These are phyloP conservation scores for Colletotrichum viniferum DNA, from an alignment of 2,329 filamentous ascomycete genomes.

Conservation along the genomic window DNA sequence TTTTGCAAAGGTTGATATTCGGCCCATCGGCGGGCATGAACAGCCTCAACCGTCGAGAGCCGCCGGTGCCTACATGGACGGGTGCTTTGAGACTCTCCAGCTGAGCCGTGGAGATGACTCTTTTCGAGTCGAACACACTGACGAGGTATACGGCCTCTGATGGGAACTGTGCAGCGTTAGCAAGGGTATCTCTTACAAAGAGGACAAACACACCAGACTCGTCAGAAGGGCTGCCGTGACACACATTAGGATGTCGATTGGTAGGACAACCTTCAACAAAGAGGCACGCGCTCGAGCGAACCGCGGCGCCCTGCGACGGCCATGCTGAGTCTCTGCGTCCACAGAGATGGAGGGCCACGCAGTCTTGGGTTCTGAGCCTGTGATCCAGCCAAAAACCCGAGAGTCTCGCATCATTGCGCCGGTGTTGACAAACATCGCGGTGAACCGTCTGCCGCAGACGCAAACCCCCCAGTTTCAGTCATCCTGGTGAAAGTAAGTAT, in stretches of 20 bases:
- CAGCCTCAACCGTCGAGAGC: constrained; percentile 33
- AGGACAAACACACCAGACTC: background rate
- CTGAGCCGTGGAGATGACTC: background rate
- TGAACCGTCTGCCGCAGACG: background rate
- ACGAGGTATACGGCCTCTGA: background rate
- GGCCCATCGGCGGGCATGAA: constrained; percentile 43
- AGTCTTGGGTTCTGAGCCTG: background rate
- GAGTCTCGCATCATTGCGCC: background rate
- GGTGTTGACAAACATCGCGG: background rate
- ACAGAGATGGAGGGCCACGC: background rate
- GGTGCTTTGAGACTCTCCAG: background rate
- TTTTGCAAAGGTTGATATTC: constrained; percentile 41
- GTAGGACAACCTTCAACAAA: background rate
- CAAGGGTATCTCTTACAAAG: no score
- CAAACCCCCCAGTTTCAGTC: background rate
- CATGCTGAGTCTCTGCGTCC: background rate
- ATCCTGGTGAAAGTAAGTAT: background rate
- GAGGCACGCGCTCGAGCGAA: background rate
- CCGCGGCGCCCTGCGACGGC: background rate
- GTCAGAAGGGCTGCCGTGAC: background rate
- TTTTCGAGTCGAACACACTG: background rate
- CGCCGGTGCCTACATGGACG: background rate
- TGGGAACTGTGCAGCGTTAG: background rate
- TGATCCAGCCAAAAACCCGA: background rate
- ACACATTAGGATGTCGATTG: background rate